Evolutionary conservation across 345 rosid species (phyloP), one percentile per base, ranked within the genome.

Genomic region (Toxicodendron radicans): DNA sequence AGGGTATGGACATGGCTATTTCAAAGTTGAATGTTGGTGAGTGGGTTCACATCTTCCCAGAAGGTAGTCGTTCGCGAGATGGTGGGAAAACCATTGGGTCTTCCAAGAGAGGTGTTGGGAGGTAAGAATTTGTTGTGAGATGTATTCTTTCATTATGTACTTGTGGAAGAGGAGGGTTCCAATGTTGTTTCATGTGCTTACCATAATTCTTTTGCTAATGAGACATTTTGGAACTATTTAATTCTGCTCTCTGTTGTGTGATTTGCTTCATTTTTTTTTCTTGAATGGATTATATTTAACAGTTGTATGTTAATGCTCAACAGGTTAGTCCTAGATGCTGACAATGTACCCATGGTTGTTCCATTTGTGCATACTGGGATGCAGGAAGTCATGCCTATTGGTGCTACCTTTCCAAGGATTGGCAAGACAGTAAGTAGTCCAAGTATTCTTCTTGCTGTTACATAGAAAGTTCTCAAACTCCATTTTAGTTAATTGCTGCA

Each of bases 31-130:
- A 95, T 57, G 81, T 64, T 75, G 99, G 99, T 59, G 97, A 97
- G 2, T 95, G 98, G 99, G 97, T 95, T 80, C 98, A 95, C 80
- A 95, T 95, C 66, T 95, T 95, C 75, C 99, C 99, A 10, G 99
- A 95, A 83, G 99, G 98, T 7, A 89, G 98, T 71, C 92, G 96
- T 51, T 93, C 98, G 48, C 83, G 97, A 59, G 98, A 93, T 83
- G 99, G 98, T 75, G 97, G 99, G 21, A 91, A 89, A 84, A 93
- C 97, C 3, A 67, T 95, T 74, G 87, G 93, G 27, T 82, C 97
- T 66, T 73, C 91, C 10, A 95, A 95, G 82, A 93, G 97, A 85
- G 99, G 99, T 52, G 91, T 93, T 58, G 99, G 98, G 69, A 93
- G 98, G 99, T 93, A 56, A 80, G 85, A 32, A 53, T 75, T 48